Percentiles rank a stretch among this genome's conserved stretches.
These are phyloP conservation scores for Alternaria consortialis DNA, from an alignment of 2,329 filamentous ascomycete species.

Conservation along the genomic window DNA sequence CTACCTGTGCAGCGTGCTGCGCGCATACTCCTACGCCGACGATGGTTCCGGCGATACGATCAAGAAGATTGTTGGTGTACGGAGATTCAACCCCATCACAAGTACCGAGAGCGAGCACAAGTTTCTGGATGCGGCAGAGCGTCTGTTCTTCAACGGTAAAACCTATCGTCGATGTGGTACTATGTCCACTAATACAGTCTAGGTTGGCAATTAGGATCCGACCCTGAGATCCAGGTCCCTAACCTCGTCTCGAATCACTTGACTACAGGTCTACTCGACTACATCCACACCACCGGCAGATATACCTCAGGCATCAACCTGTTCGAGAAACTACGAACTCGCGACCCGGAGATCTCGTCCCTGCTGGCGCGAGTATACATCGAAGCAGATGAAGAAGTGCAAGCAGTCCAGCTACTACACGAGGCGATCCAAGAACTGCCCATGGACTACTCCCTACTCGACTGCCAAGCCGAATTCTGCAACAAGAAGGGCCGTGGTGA, in stretches of 20 bases:
- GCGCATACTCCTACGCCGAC: constrained; percentile 96
- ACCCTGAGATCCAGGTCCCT: constrained; percentile 95
- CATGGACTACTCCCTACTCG: constrained; percentile 97
- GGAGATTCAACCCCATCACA: constrained; percentile 95
- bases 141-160: constrained; percentile 88
- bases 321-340: constrained; percentile 91
- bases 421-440: constrained; percentile 89
- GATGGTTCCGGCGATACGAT: constrained; percentile 94
- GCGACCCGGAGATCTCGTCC: constrained; percentile 93
- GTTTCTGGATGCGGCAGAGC: constrained; percentile 92
- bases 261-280: constrained; percentile 90
- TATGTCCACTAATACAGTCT: constrained; percentile 12
- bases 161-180: not conserved
- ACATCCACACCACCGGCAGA: constrained; percentile 93
- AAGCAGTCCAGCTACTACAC: constrained; percentile 86
- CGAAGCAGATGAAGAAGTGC: constrained; percentile 96
- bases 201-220: constrained; percentile 93
- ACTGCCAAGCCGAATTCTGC: constrained; percentile 92
- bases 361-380: constrained; percentile 89
- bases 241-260: constrained; percentile 97
- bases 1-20: constrained; percentile 91
- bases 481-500: constrained; percentile 86
- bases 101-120: constrained; percentile 98
- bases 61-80: constrained; percentile 95
- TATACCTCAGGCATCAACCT: constrained; percentile 96